phyloP scores from a whole-genome alignment of 805 yeast genomes.

The Hanseniaspora singularis region DNA sequence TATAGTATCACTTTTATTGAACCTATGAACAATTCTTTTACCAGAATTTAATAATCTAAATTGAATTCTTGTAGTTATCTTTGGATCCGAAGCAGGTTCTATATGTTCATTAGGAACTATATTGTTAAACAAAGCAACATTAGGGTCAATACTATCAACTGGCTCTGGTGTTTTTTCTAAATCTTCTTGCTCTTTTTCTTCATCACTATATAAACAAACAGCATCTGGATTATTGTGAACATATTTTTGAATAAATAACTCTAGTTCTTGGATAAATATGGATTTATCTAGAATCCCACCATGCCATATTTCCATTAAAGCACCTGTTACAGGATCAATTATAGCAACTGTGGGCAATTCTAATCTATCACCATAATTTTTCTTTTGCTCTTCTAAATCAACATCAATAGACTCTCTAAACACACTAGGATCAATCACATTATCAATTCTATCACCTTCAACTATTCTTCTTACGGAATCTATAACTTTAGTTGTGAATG shows the following conservation, averaged over 20 bases:
- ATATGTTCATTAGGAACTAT: constrained; percentile 30
- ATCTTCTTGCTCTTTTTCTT: constrained; percentile 18
- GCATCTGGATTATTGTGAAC: constrained; percentile 14
- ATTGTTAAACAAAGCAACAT: constrained; percentile 30
- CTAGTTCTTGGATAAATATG: constrained; percentile 54
- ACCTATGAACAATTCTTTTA: constrained; percentile 62
- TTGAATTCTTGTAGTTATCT: constrained; percentile 64
- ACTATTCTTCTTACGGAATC: constrained; percentile 14
- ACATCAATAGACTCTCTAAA: neutral
- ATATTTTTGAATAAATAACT: constrained; percentile 39
- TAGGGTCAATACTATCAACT: too few relatives aligned
- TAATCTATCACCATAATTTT: constrained; percentile 1
- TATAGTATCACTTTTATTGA: constrained; percentile 48
- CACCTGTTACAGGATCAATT: constrained; percentile 92
- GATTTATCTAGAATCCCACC: constrained; percentile 46
- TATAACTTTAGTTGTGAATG: constrained; percentile 35
- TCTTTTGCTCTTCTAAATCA: neutral
- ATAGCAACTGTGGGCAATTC: constrained; percentile 78
- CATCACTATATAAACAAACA: neutral
- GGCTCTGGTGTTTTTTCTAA: constrained; percentile 10
- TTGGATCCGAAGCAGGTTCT: constrained; percentile 51
- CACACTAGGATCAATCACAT: neutral
- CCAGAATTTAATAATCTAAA: constrained; percentile 74
- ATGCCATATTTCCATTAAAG: constrained; percentile 68
- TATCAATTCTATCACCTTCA: neutral